Conservation (phyloP, 805 yeast species). For the Candida namnaoensis region DNA sequence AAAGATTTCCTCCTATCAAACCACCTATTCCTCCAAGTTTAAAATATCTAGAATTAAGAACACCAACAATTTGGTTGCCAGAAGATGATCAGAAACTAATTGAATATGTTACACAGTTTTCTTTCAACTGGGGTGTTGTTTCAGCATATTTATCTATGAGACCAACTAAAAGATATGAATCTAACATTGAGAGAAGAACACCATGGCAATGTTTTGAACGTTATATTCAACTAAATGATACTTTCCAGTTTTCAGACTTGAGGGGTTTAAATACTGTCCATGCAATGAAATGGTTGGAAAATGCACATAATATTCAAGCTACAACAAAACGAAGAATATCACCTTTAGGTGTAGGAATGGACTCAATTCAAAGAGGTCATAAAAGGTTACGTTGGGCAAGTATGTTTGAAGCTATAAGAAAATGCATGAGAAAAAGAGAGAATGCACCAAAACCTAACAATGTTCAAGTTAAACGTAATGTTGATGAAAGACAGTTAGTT, state of each 20-base stretch:
- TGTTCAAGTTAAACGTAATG: constrained; percentile 29
- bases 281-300: constrained; percentile 89
- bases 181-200: constrained; percentile 90
- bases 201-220: constrained; percentile 99
- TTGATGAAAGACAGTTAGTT: constrained; percentile 34
- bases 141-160: constrained; percentile 68
- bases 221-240: constrained; percentile 85
- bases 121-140: constrained; percentile 90
- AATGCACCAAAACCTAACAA: constrained; percentile 54
- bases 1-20: constrained; percentile 50
- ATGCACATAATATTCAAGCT: constrained; percentile 82
- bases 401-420: constrained; percentile 92
- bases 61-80: constrained; percentile 95
- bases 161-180: constrained; percentile 62
- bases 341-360: constrained; percentile 89
- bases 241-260: constrained; percentile 79
- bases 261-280: constrained; percentile 75
- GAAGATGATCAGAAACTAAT: constrained; percentile 81
- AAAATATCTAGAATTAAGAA: constrained; percentile 69
- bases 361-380: constrained; percentile 91
- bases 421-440: constrained; percentile 84
- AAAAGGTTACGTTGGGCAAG: constrained; percentile 90
- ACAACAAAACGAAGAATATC: constrained; percentile 83
- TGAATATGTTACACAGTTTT: constrained; percentile 74
- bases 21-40: constrained; percentile 92